These are phyloP conservation scores for Pythium rhizo-oryzae DNA, from an alignment of 352 stramenopile species.

Conservation along the genomic window DNA sequence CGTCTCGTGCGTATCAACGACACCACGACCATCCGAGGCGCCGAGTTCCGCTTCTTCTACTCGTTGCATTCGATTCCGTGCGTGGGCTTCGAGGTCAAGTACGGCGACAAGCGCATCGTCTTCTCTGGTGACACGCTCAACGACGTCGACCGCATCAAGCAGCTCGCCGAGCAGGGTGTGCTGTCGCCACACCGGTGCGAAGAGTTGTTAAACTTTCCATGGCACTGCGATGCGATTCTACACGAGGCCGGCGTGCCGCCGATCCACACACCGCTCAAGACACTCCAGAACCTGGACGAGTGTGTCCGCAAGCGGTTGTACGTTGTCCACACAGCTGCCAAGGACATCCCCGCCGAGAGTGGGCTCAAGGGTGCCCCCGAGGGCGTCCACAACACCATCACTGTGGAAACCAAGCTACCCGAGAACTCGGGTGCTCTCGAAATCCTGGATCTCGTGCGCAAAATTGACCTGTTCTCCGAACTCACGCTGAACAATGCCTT, in stretches of 20 bases:
- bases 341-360: constrained; percentile 71
- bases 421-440: constrained; percentile 81
- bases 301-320: constrained; percentile 92
- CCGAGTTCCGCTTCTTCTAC: constrained; percentile 97
- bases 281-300: constrained; percentile 89
- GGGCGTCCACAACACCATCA: constrained; percentile 90
- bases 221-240: constrained; percentile 93
- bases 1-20: constrained; percentile 93
- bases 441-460: constrained; percentile 84
- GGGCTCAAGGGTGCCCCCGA: constrained; percentile 89
- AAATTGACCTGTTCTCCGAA: constrained; percentile 82
- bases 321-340: constrained; percentile 94
- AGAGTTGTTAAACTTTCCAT: constrained; percentile 93
- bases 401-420: constrained; percentile 68
- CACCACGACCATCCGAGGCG: constrained; percentile 93
- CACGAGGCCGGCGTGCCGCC: constrained; percentile 95
- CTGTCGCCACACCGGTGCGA: constrained; percentile 84
- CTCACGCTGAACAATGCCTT: constrained; percentile 86
- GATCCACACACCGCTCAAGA: constrained; percentile 96
- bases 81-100: constrained; percentile 94
- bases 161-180: constrained; percentile 84
- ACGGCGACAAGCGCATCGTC: constrained; percentile 94
- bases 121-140: constrained; percentile 97
- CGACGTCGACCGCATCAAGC: constrained; percentile 89
- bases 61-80: constrained; percentile 96